Evolutionary conservation across 192 early-diverging fungal genomes (phyloP).

Genomic region (Podila minutissima): DNA sequence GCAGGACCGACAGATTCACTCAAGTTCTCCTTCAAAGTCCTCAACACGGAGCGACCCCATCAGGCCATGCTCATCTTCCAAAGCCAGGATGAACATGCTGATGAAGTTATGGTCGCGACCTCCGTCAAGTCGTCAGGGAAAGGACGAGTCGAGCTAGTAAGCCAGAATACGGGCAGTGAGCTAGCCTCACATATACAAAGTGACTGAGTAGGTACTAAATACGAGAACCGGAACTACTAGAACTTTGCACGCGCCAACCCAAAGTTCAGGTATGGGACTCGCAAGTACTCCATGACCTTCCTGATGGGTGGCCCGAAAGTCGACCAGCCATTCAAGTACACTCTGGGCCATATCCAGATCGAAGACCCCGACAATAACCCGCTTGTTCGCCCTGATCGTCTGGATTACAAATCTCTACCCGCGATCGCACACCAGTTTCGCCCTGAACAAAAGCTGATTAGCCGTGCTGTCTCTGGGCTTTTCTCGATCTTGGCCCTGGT

Average conservation of each 20-base stretch:
- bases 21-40: conserved; percentile 45
- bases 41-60: conserved; percentile 36
- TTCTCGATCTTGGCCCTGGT: conserved; percentile 52
- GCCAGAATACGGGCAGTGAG: not conserved
- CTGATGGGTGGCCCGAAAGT: conserved; percentile 39
- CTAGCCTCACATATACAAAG: no score
- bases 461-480: conserved; percentile 46
- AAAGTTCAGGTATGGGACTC: conserved; percentile 37
- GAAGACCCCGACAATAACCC: conserved; percentile 31
- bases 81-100: conserved; percentile 46
- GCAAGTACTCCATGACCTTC: conserved; percentile 44
- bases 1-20: conserved; percentile 26
- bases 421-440: conserved; percentile 65
- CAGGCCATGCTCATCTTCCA: conserved; percentile 48
- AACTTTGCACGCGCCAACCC: conserved; percentile 17
- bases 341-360: conserved; percentile 37
- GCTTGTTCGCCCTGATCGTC: conserved; percentile 14
- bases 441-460: conserved; percentile 56
- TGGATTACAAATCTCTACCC: conserved; percentile 42
- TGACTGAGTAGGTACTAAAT: no score
- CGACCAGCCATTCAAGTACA: conserved; percentile 36
- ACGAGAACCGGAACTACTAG: not conserved
- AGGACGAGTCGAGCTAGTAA: conserved; percentile 46
- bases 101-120: conserved; percentile 40
- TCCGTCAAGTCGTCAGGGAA: conserved; percentile 47